Percentiles rank a stretch among this genome's conserved stretches.
Evolutionary conservation across 73 alveolate genomes (phyloP).

Genomic region (Tetrahymena borealis): DNA sequence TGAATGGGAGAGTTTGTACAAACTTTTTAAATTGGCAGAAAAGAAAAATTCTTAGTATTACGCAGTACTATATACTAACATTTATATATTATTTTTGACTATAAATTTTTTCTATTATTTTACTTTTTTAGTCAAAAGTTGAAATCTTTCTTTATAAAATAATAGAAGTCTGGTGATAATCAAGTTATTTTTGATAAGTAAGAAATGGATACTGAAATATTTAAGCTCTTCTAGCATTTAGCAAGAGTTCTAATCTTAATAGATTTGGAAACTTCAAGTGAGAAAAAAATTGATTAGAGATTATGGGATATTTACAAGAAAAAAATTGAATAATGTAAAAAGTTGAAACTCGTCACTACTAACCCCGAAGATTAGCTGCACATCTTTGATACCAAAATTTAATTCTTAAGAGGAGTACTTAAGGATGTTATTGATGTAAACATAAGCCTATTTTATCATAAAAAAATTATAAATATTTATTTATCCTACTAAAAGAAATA

Average conservation of each 20-base stretch:
- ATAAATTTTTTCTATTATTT: background rate
- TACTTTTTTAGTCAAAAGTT: background rate
- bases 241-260: background rate
- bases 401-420: background rate
- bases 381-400: background rate
- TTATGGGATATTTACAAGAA: slow-evolving; percentile 14
- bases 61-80: background rate
- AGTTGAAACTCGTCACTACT: slow-evolving; percentile 7
- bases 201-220: background rate
- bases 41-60: background rate
- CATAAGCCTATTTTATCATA: background rate
- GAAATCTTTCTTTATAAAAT: too few species aligned
- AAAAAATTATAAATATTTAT: background rate
- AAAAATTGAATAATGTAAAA: slow-evolving; percentile 7
- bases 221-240: background rate
- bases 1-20: background rate
- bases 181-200: background rate
- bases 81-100: background rate
- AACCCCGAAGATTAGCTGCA: slow-evolving; percentile 2
- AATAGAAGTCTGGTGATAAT: background rate
- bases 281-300: slow-evolving; percentile 24
- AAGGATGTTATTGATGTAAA: background rate
- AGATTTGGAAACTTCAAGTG: slow-evolving; percentile 18
- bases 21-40: background rate
- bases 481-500: background rate